Evolutionary conservation across 768 basidiomycete genomes (phyloP), one percentile per base, ranked within the genome.

Genomic region (Tephrocybe sp.): DNA sequence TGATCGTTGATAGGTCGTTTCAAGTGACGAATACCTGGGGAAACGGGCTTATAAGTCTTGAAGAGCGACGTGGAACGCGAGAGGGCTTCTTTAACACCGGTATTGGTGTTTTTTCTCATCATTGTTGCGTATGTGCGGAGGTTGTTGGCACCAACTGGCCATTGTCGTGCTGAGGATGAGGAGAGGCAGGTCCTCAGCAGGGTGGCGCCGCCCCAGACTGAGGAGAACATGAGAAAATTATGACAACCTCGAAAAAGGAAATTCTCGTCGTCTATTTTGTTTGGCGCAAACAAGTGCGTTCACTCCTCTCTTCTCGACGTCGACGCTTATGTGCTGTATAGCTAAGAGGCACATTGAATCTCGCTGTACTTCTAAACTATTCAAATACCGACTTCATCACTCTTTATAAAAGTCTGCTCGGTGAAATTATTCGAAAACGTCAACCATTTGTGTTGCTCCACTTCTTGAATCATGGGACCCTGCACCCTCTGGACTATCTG

Each of bases 1-100:
- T 98, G 93, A 4, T 78, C 77, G 56, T 89, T 86, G 43, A 92
- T 71, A 2, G 92, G 89, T n/a, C 87, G 83, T 26, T 82, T 79
- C 36, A 95, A 80, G 65, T 97, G 93, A 31, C 96, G 92, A 28
- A 93, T 78, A 56, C 87, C 83, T 1, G 92, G 92, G 0, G 90
- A 83, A 48, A 92, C 75, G 59, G 93, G 92, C 62, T 94, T 92
- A 73, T 90, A 95, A 18, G 86, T 92, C 71, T 94, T 94, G 77
- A 85, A 92, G 47, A 86, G 71, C 37, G 70, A 71, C 21, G 76
- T 68, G 38, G 76, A 74, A 46, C 84, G 76, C 2, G 76, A 67
- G 48, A 85, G 73, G 12, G 80, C 78, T 16, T 61, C 59, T 22
- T 66, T 55, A 21, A 74, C 56, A 49, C 74, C 74, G 22, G 62